Evolutionary conservation across 129 eudicot genomes (phyloP).

Genomic region (Lactuca sativa): DNA sequence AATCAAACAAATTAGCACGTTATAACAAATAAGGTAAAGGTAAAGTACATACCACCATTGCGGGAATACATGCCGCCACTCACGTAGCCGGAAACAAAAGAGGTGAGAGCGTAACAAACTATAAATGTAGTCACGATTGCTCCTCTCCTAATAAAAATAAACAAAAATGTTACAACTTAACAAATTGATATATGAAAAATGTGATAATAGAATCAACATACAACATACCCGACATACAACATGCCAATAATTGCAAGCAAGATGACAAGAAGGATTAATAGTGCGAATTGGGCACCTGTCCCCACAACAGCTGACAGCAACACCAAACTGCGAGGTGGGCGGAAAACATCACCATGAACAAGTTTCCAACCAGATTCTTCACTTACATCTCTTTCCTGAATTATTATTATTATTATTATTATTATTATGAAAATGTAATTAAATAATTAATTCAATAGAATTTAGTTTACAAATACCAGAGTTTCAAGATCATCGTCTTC

Average conservation of each 20-base stretch:
- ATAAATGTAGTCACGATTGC: conserved; percentile 80
- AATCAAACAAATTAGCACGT: background rate
- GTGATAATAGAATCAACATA: background rate
- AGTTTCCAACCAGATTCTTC: conserved; percentile 99
- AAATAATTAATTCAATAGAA: background rate
- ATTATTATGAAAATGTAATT: too few species aligned
- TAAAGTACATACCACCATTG: conserved; percentile 58
- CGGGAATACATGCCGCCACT: conserved; percentile 90
- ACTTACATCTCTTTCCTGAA: conserved; percentile 85
- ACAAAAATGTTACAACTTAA: background rate
- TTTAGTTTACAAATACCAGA: conserved; percentile 40
- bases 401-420: too few species aligned
- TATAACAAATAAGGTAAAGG: background rate
- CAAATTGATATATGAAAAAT: background rate
- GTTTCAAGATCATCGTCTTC: conserved; percentile 85
- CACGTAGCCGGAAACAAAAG: conserved; percentile 77
- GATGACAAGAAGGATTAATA: conserved; percentile 81
- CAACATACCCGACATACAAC: conserved; percentile 78
- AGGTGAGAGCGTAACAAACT: conserved; percentile 75
- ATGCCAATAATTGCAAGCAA: conserved; percentile 84
- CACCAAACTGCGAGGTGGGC: conserved; percentile 73
- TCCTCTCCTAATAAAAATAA: conserved; percentile 54
- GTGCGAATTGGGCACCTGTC: conserved; percentile 81
- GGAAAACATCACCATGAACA: conserved; percentile 89
- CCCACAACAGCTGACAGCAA: conserved; percentile 88